These are phyloP conservation scores for Penicillium sclerotiorum DNA, from an alignment of 2,329 filamentous ascomycete species.

Conservation along the genomic window DNA sequence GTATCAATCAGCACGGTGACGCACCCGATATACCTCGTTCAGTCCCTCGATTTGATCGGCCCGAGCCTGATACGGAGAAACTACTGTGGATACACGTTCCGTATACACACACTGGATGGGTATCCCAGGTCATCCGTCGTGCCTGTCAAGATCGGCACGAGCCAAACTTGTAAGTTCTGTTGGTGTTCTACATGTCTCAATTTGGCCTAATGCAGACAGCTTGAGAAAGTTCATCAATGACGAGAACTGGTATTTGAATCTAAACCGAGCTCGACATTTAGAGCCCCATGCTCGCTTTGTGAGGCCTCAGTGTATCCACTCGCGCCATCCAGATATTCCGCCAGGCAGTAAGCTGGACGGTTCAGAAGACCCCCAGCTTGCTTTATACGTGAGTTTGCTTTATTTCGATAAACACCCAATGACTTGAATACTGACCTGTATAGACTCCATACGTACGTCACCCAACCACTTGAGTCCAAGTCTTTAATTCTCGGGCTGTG, in stretches of 20 bases:
- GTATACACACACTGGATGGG: conserved; percentile 31
- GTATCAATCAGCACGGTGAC: conserved; percentile 24
- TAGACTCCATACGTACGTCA: conserved; percentile 34
- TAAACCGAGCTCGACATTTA: conserved; percentile 41
- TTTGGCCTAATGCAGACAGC: no score
- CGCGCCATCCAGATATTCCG: conserved; percentile 28
- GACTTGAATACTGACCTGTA: conserved; percentile 3
- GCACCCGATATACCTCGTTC: conserved; percentile 27
- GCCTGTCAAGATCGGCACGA: conserved; percentile 28
- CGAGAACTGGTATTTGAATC: conserved; percentile 40
- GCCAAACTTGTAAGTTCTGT: conserved; percentile 25
- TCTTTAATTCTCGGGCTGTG: fast-evolving
- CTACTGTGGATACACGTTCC: conserved; percentile 40
- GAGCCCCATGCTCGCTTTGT: conserved; percentile 45
- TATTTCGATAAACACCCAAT: no score
- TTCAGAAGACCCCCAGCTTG: conserved; percentile 28
- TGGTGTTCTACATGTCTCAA: no score
- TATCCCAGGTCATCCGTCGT: conserved; percentile 24
- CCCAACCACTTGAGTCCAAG: no score
- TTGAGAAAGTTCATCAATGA: conserved; percentile 38
- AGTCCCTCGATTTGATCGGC: conserved; percentile 34
- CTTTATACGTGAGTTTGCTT: conserved; percentile 32
- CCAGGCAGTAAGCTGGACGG: conserved; percentile 10
- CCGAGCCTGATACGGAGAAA: conserved; percentile 36
- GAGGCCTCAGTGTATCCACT: conserved; percentile 37